phyloP scores from a whole-genome alignment of 768 basidiomycete species.

The Mrakia frigida region DNA sequence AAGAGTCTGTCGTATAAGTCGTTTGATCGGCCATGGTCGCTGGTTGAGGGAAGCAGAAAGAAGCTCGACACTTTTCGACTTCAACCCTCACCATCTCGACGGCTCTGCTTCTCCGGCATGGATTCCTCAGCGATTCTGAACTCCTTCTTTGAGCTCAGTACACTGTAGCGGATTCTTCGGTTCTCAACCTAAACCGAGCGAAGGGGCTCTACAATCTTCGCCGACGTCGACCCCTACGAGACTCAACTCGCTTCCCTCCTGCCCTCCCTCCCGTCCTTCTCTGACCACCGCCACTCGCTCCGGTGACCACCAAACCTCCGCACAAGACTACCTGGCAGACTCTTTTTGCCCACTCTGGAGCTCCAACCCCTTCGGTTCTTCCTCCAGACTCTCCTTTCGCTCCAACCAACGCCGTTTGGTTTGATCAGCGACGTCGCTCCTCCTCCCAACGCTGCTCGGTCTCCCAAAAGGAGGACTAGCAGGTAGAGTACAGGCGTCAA shows the following conservation, averaged over 20 bases:
- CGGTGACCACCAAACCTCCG: background rate
- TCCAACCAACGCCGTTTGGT: background rate
- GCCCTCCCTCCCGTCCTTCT: background rate
- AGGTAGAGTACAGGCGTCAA: background rate
- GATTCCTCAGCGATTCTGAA: background rate
- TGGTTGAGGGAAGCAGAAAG: background rate
- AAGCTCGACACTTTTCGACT: background rate
- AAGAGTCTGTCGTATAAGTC: constrained; percentile 74
- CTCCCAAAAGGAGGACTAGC: background rate
- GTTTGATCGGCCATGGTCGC: background rate
- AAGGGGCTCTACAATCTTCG: no score
- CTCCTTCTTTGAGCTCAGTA: no score
- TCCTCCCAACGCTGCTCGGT: background rate
- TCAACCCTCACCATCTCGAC: background rate
- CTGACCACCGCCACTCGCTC: background rate
- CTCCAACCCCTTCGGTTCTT: background rate
- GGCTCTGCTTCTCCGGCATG: background rate
- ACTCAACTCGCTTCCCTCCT: background rate
- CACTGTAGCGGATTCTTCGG: no score
- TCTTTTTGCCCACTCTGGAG: background rate
- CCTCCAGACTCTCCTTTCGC: background rate
- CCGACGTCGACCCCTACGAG: no score
- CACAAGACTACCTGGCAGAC: background rate
- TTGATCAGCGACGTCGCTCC: background rate
- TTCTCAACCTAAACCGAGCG: no score